These are phyloP conservation scores for Prunus mume DNA, from an alignment of 306 rosid species.

Conservation along the genomic window DNA sequence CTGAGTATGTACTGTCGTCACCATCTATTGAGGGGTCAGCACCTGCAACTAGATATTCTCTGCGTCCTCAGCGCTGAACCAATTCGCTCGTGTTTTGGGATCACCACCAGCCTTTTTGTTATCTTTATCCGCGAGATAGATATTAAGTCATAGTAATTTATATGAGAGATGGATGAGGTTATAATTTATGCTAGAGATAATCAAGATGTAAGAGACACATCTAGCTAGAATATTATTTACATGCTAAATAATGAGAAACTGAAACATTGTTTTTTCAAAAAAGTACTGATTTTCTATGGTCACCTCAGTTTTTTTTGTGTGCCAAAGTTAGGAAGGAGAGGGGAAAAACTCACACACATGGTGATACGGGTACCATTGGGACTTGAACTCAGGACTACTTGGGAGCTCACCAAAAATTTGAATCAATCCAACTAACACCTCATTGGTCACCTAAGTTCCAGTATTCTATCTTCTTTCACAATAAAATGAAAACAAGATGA, in stretches of 20 bases:
- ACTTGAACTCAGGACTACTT: too few relatives aligned
- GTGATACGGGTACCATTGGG: too few relatives aligned
- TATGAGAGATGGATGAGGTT: too few relatives aligned
- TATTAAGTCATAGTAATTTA: slow-evolving; percentile 29
- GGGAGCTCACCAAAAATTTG: too few relatives aligned
- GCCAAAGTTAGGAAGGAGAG: too few relatives aligned
- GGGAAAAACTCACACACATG: too few relatives aligned
- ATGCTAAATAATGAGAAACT: neutral
- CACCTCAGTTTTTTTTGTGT: too few relatives aligned
- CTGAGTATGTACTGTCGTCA: too few relatives aligned
- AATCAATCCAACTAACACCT: too few relatives aligned
- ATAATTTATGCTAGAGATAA: slow-evolving; percentile 49
- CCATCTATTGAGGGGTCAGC: too few relatives aligned
- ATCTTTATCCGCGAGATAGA: slow-evolving; percentile 34
- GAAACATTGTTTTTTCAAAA: neutral
- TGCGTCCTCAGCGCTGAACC: too few relatives aligned
- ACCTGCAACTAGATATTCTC: too few relatives aligned
- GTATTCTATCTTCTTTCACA: neutral
- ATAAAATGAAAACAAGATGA: neutral
- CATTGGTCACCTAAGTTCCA: neutral
- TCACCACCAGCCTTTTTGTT: slow-evolving; percentile 73
- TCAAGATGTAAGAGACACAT: neutral
- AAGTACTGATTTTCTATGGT: neutral
- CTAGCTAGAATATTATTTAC: neutral
- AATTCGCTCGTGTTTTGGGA: slow-evolving; percentile 69